A percentile compares a stretch with the other conserved stretches of the same genome.
phyloP scores from a whole-genome alignment of 176 grass and related monocot species.

The Chrysopogon serrulatus region DNA sequence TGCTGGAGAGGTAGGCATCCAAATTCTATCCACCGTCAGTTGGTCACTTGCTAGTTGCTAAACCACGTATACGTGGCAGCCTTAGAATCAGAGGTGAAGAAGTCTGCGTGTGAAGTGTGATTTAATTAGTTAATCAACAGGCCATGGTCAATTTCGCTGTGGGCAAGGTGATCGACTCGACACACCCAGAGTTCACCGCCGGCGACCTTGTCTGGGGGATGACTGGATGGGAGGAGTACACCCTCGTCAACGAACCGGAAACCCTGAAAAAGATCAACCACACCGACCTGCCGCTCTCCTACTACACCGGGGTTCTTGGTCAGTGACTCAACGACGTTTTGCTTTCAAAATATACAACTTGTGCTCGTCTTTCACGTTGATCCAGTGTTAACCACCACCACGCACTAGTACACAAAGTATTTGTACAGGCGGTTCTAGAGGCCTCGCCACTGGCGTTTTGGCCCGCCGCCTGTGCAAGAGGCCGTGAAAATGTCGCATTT shows the following conservation, averaged over 20 bases:
- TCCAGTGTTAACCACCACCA: too few relatives aligned
- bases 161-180: slow-evolving; percentile 19
- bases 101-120: neutral
- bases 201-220: slow-evolving; percentile 33
- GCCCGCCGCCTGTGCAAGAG: too few relatives aligned
- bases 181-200: slow-evolving; percentile 10
- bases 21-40: too few relatives aligned
- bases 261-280: slow-evolving; percentile 25
- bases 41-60: neutral
- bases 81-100: neutral
- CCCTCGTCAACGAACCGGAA: neutral
- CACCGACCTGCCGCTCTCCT: slow-evolving; percentile 15
- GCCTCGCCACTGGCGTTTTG: too few relatives aligned
- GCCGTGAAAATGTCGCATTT: too few relatives aligned
- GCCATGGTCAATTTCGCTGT: neutral
- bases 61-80: neutral
- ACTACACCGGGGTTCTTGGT: slow-evolving; percentile 35
- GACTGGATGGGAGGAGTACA: slow-evolving; percentile 42
- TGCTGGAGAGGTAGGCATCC: neutral
- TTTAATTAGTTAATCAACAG: neutral
- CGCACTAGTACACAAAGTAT: too few relatives aligned
- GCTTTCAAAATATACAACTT: too few relatives aligned
- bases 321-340: neutral
- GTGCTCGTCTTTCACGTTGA: too few relatives aligned
- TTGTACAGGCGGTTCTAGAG: too few relatives aligned